These are phyloP conservation scores for Ostreobium quekettii DNA, from an alignment of 139 green algal genomes.

Conservation along the genomic window DNA sequence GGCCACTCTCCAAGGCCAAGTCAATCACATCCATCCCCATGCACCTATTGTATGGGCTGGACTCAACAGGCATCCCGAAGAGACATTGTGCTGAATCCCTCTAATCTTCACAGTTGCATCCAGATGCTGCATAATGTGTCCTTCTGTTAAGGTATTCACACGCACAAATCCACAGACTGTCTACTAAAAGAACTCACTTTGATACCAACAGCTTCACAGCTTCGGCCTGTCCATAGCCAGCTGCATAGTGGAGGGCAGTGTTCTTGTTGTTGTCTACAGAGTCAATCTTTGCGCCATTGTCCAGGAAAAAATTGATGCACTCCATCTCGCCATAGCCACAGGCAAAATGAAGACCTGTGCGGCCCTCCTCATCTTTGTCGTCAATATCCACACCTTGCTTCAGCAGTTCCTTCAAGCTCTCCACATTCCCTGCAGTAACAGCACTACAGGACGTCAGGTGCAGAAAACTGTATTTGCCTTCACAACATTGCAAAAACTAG, in stretches of 20 bases:
- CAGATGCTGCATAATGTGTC: too few species aligned
- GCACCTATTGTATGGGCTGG: too few species aligned
- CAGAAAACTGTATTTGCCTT: neutral
- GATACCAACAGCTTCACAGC: conserved; percentile 63
- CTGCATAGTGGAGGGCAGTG: conserved; percentile 87
- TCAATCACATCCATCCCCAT: too few species aligned
- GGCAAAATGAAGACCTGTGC: conserved; percentile 94
- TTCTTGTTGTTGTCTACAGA: conserved; percentile 86
- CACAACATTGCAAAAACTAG: neutral
- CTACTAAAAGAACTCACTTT: too few species aligned
- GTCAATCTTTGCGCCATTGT: conserved; percentile 67
- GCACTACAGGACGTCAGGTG: conserved; percentile 15
- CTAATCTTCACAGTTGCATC: too few species aligned
- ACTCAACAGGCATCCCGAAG: too few species aligned
- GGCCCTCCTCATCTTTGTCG: conserved; percentile 85
- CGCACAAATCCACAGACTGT: too few species aligned
- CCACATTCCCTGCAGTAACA: conserved; percentile 45
- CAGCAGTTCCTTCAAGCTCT: conserved; percentile 61
- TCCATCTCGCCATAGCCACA: conserved; percentile 81
- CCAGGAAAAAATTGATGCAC: conserved; percentile 64
- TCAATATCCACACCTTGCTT: conserved; percentile 53
- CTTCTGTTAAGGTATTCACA: too few species aligned
- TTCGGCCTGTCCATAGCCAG: conserved; percentile 78
- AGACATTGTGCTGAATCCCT: too few species aligned
- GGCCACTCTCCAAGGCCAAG: too few species aligned